These are phyloP conservation scores for Rhodomyrtus psidioides DNA, from an alignment of 441 rosid species.

Conservation along the genomic window DNA sequence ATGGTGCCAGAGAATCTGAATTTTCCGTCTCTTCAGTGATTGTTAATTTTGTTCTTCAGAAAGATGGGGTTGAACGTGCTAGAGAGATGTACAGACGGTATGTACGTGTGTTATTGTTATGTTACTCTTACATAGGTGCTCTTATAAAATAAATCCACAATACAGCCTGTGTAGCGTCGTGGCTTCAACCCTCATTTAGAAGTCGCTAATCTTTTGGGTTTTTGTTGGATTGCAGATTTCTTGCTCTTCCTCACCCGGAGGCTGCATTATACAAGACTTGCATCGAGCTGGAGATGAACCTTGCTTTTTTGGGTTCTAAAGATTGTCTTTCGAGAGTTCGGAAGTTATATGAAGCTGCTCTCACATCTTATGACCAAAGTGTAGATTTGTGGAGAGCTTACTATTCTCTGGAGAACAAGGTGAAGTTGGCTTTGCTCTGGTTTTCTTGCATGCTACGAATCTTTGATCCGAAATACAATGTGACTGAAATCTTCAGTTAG, in stretches of 20 bases:
- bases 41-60: slow-evolving; percentile 47
- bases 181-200: background rate
- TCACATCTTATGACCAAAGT: slow-evolving; percentile 50
- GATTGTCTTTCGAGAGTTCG: slow-evolving; percentile 47
- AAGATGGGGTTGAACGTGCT: slow-evolving; percentile 51
- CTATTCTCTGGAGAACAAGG: slow-evolving; percentile 61
- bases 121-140: background rate
- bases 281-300: slow-evolving; percentile 69
- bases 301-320: slow-evolving; percentile 45
- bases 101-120: background rate
- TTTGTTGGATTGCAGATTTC: slow-evolving; percentile 45
- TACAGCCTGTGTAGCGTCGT: background rate
- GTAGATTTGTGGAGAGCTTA: slow-evolving; percentile 63
- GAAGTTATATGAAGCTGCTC: slow-evolving; percentile 75
- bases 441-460: background rate
- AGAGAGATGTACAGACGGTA: slow-evolving; percentile 66
- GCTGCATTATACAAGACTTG: slow-evolving; percentile 48
- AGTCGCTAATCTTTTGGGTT: background rate
- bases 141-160: background rate
- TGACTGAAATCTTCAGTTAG: background rate
- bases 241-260: slow-evolving; percentile 65
- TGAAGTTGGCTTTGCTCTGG: background rate
- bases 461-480: background rate
- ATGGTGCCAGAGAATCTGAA: slow-evolving; percentile 41
- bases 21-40: slow-evolving; percentile 59